Evolutionary conservation across 495 filamentous ascomycete genomes (phyloP), one percentile per base, ranked within the genome.

Genomic region (Annulohypoxylon nitens): DNA sequence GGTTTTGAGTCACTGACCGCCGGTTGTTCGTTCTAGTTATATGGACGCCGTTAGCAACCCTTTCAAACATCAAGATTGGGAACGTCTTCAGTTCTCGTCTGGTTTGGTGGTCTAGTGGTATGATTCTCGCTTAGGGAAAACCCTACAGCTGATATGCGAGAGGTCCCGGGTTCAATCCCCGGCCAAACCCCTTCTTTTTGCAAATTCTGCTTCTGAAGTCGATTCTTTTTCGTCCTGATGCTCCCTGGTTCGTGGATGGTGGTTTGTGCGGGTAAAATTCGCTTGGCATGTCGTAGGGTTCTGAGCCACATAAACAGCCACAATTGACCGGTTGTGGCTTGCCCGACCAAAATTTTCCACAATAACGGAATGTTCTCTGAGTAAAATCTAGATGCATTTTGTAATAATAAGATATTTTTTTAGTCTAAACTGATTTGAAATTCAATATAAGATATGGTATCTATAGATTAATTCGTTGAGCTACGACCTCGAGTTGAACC

Each of bases 81-180:
- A 12, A 39, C 36, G 36, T 12, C 9, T 39, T 39, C 39, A 16
- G 12, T 14, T 55, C 5, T 7, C 10, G 18, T 34, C 20, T 12
- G 72, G 72, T 75, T 75, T 75, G 67, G 58, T 75, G 72, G 72
- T 75, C 72, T 75, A 75, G 72, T 75, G 72, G 72, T 75, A 75
- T 70, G 72, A 75, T 75, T 70, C 72, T 75, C 72, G 72, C 72
- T 75, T 75, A 75, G 72, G 72, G 72, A 61, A 64, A 30, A 75
- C 67, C 67, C 69, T 64, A 70, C 51, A 55, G 67, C 53, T 26
- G 45, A 47, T 58, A 64, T 75, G 72, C 72, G 72, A 75, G 72
- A 70, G 72, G 72, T 70, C 72, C 72, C 72, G 72, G 67, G 72
- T 75, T 75, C 72, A 61, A 75, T 69, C 69, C 69, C 66, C 69